Base-by-base conservation (phyloP, 1,284 basidiomycete genomes). In the Cystobasidium slooffiae region DNA sequence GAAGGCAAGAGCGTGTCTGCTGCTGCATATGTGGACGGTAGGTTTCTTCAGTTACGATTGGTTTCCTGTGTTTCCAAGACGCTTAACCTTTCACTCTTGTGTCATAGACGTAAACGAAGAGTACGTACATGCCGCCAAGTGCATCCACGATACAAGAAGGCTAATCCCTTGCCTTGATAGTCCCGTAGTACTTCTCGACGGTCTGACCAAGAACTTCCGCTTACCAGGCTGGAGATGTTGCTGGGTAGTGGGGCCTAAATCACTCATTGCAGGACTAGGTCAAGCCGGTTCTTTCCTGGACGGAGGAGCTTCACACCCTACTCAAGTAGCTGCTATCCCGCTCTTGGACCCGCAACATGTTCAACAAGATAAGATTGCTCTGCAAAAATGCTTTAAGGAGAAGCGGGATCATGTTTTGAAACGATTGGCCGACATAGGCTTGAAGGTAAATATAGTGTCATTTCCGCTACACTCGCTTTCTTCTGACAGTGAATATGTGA, bases 161-260 rank as follows among this genome's bases (percentile, higher is more conserved):
- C 31, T 31, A 5, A 31, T 31, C 1, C 22, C 20, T 59, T 5
- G 7, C 18, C 7, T 31, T 16, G 8, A 41, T n/a, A 91, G 94
- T 78, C 85, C 92, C 0, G 86, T 93, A 31, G 85, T 97, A 56
- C 88, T 97, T 77, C 90, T 97, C 77, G 92, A 96, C 79, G 94
- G 94, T 31, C 86, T 97, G 65, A 97, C 94, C 14, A 96, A 97
- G 87, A 93, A 90, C 65, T 84, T 83, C 80, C 77, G 83, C 41
- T 75, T 76, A 12, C 76, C 43, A 41, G 94, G 94, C 24, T 96
- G 93, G 93, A 88, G 94, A 79, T 86, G 94, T 46, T 95, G 93
- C 84, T 97, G 94, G 94, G 93, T 97, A 18, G 83, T 97, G n/a
- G 95, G 92, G 0, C 94, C 93, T n/a, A 93, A 90, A 83, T 90